These are phyloP conservation scores for Agaricus blazei DNA, from an alignment of 768 basidiomycete genomes.

Conservation along the genomic window DNA sequence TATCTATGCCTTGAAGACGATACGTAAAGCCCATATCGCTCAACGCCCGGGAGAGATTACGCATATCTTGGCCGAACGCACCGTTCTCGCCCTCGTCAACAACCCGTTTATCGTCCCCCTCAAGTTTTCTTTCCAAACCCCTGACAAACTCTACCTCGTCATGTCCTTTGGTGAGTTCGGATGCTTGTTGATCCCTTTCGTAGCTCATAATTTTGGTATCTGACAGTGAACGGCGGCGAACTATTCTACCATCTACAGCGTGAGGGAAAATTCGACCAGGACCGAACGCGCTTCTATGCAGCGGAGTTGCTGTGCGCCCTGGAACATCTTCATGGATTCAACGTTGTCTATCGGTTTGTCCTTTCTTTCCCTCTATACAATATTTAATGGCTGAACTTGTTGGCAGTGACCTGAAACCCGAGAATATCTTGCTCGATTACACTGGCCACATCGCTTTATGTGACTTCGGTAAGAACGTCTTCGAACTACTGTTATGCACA, in stretches of 20 bases:
- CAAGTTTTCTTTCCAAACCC: slow-evolving; percentile 98
- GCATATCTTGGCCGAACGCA: slow-evolving; percentile 95
- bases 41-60: slow-evolving; percentile 96
- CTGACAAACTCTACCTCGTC: slow-evolving; percentile 94
- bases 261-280: slow-evolving; percentile 94
- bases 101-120: slow-evolving; percentile 99
- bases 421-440: slow-evolving; percentile 96
- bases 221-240: slow-evolving; percentile 90
- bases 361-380: neutral
- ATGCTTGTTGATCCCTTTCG: neutral
- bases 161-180: slow-evolving; percentile 81
- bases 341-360: slow-evolving; percentile 91
- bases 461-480: slow-evolving; percentile 68
- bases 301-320: slow-evolving; percentile 94
- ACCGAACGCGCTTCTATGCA: slow-evolving; percentile 92
- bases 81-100: slow-evolving; percentile 94
- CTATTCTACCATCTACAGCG: slow-evolving; percentile 96
- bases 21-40: slow-evolving; percentile 96
- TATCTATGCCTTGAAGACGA: slow-evolving; percentile 97
- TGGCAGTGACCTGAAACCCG: slow-evolving; percentile 89
- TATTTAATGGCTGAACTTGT: slow-evolving; percentile 4
- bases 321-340: slow-evolving; percentile 95
- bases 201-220: neutral
- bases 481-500: neutral
- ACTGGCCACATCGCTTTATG: slow-evolving; percentile 97